phyloP scores from a whole-genome alignment of 129 eudicot genomes.

The Calendula officinalis region DNA sequence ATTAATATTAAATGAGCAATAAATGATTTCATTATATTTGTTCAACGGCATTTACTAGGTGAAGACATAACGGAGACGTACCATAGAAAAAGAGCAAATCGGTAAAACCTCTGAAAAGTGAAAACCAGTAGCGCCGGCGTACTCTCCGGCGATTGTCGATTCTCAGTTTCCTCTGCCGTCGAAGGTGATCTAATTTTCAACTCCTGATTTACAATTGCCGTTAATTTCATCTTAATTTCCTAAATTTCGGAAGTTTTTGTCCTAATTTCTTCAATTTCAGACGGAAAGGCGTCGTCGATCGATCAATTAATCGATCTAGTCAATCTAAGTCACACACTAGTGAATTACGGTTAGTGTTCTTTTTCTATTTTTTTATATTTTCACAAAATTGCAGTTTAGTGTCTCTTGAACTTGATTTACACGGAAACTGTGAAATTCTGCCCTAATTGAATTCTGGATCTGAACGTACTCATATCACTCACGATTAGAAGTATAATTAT shows the following conservation, averaged over 20 bases:
- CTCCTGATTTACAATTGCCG: neutral
- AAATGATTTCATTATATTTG: slow-evolving; percentile 2
- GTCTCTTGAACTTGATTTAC: neutral
- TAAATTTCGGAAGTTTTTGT: slow-evolving; percentile 4
- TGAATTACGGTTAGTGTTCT: slow-evolving; percentile 12
- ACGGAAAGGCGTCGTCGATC: slow-evolving; percentile 12
- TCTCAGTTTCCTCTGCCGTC: neutral
- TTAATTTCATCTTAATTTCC: neutral
- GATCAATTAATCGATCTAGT: slow-evolving; percentile 24
- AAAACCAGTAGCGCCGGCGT: slow-evolving; percentile 24
- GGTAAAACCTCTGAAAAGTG: slow-evolving; percentile 15
- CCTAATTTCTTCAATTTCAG: slow-evolving; percentile 19
- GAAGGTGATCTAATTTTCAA: slow-evolving; percentile 5
- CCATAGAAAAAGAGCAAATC: neutral
- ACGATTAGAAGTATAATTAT: neutral
- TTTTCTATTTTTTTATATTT: neutral
- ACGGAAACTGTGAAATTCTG: neutral
- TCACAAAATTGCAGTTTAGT: neutral
- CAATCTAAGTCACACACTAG: neutral
- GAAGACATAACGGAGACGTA: slow-evolving; percentile 28
- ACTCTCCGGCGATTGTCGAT: slow-evolving; percentile 22
- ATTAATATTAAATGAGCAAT: neutral
- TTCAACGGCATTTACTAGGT: slow-evolving; percentile 26
- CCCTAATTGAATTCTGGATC: neutral
- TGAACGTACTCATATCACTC: neutral